Base-by-base conservation (phyloP, 768 basidiomycete species). In the Naganishia kalamii region DNA sequence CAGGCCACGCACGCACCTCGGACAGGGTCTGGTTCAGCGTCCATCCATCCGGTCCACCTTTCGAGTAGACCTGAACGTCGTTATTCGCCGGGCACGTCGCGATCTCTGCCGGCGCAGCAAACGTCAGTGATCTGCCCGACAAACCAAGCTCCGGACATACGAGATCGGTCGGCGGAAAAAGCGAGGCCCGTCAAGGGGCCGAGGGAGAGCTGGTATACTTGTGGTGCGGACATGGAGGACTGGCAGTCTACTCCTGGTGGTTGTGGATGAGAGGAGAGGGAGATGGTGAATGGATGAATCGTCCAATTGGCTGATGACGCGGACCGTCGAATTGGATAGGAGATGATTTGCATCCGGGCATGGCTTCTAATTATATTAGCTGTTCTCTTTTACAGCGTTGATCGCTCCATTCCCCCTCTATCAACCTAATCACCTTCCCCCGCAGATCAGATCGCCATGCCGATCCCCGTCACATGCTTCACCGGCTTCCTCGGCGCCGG, bases 21-120 rank as follows among this genome's bases (percentile, higher is more conserved):
- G 90, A 82, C 17, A 98, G 84, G 0, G 87, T 89, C 71, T 90
- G 89, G 0, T 84, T 83, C 17, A 75, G 69, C 32, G 73, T 72
- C 73, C 76, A 79, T 0, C 70, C 69, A 37, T 72, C 71, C 0
- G 70, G 71, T 27, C 59, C 68, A 27, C 54, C 54, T 43, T 32
- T 13, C 82, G 76, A 21, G 72, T 87, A 88, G 74, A 98, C 88
- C 78, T 89, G 87, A 7, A 87, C 87, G 67, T 92, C 92, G 77
- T 89, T 88, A 46, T 86, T 87, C 79, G 94, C 96, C 78, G 94
- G 81, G 78, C 91, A 90, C 59, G 91, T 85, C 40, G 90, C 92
- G 65, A 98, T 82, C 81, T 92, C 96, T 98, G 78, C 35, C 37
- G 15, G 3, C 2, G 54, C 33, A 23, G 35, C 48, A 60, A 4